Evolutionary conservation across 2,329 filamentous ascomycete genomes (phyloP).

Genomic region (Beauveria sp.): DNA sequence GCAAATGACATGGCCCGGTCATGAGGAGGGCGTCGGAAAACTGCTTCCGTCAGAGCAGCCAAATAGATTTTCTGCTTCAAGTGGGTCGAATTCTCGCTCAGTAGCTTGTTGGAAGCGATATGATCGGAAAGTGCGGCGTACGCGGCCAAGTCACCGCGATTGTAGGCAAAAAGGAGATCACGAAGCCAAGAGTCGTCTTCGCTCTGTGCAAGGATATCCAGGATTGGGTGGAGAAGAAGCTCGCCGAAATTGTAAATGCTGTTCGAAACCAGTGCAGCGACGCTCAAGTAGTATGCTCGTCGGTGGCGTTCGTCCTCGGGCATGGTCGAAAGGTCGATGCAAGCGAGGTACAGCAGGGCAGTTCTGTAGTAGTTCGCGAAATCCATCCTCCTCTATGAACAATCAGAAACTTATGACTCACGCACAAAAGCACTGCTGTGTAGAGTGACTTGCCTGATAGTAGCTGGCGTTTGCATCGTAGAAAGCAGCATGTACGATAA

Average conservation of each 20-base stretch:
- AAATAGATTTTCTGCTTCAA: constrained; percentile 97
- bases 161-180: constrained; percentile 95
- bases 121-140: constrained; percentile 79
- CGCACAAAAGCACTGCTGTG: not conserved
- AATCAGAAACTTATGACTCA: not conserved
- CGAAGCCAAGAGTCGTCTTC: constrained; percentile 80
- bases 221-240: constrained; percentile 92
- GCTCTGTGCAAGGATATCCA: constrained; percentile 67
- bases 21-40: constrained; percentile 92
- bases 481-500: constrained; percentile 89
- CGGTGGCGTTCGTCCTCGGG: constrained; percentile 66
- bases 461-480: constrained; percentile 94
- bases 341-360: constrained; percentile 93
- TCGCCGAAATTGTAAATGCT: constrained; percentile 99
- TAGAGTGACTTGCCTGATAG: constrained; percentile 55
- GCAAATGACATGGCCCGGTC: constrained; percentile 90
- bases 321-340: constrained; percentile 75
- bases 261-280: constrained; percentile 86
- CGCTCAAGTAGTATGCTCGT: constrained; percentile 85
- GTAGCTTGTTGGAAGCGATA: constrained; percentile 70
- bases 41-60: constrained; percentile 88
- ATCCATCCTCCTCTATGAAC: constrained; percentile 61
- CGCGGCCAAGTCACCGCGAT: constrained; percentile 82
- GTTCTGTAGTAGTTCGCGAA: constrained; percentile 97
- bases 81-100: constrained; percentile 72